Evolutionary conservation across 2,329 filamentous ascomycete genomes (phyloP).

Genomic region (Ophiostoma sp.): DNA sequence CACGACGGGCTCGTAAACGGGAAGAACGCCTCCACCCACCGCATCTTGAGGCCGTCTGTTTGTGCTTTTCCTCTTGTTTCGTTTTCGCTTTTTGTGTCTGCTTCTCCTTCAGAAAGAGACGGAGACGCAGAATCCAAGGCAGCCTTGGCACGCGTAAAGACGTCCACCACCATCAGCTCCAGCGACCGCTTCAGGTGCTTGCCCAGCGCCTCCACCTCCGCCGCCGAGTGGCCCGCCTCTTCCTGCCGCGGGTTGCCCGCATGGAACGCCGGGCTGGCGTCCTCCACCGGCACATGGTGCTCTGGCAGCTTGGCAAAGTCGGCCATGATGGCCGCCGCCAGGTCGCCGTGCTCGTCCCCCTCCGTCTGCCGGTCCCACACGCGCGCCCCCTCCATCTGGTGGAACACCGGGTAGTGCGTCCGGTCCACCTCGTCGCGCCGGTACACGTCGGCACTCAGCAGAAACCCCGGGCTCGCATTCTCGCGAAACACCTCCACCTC

Average conservation of each 20-base stretch:
- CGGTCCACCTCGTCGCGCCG: constrained; percentile 90
- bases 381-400: constrained; percentile 95
- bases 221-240: constrained; percentile 58
- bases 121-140: constrained; percentile 45
- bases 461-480: constrained; percentile 68
- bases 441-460: constrained; percentile 92
- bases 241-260: constrained; percentile 74
- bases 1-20: constrained; percentile 93
- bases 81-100: too few relatives aligned
- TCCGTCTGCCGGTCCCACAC: constrained; percentile 68
- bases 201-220: constrained; percentile 76
- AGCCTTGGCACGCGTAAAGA: constrained; percentile 72
- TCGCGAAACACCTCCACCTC: constrained; percentile 75
- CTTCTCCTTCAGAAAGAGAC: too few relatives aligned
- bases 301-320: constrained; percentile 67
- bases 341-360: constrained; percentile 51
- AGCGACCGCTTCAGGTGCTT: constrained; percentile 83
- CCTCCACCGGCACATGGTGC: constrained; percentile 73
- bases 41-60: constrained; percentile 55
- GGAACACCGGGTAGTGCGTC: constrained; percentile 93
- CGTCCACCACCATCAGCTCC: constrained; percentile 82
- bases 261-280: constrained; percentile 74
- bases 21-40: constrained; percentile 97
- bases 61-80: too few relatives aligned
- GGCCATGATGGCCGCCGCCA: constrained; percentile 61